phyloP scores from a whole-genome alignment of 2,329 filamentous ascomycete genomes.

The Cladorrhinum sp. region DNA sequence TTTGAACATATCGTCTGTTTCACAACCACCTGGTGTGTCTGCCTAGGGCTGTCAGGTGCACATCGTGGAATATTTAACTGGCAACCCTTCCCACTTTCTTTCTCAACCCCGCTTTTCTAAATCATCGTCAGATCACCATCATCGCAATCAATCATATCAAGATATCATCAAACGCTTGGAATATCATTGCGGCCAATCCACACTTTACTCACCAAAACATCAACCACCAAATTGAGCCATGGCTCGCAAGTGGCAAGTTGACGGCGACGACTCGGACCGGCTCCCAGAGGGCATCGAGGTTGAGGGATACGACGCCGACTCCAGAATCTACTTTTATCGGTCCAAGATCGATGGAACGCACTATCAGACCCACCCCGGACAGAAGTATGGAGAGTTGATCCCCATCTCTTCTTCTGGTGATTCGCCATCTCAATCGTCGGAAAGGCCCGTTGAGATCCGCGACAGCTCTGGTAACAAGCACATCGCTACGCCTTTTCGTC shows the following conservation, averaged over 20 bases:
- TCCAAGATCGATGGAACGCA: not conserved
- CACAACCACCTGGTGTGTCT: not conserved
- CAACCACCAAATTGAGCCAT: not conserved
- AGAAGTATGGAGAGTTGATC: not conserved
- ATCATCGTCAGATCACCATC: too few relatives aligned
- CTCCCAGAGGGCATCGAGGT: not conserved
- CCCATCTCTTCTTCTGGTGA: not conserved
- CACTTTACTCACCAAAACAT: not conserved
- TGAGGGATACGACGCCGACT: not conserved
- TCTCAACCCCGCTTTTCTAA: not conserved
- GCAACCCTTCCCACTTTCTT: not conserved
- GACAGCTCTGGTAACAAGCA: not conserved
- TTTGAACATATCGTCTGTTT: not conserved
- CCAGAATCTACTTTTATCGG: not conserved
- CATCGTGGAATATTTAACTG: not conserved
- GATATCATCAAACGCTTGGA: too few relatives aligned
- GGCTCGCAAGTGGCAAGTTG: constrained; percentile 1
- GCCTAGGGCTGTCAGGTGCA: not conserved
- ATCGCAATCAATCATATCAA: too few relatives aligned
- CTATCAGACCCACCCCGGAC: not conserved
- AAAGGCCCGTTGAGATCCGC: not conserved
- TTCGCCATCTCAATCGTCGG: not conserved
- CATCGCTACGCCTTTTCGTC: not conserved
- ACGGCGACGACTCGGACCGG: constrained; percentile 3
- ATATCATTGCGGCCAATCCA: too few relatives aligned